Base-by-base conservation (phyloP, 2,329 filamentous ascomycete genomes). In the Botrytis byssoidea region DNA sequence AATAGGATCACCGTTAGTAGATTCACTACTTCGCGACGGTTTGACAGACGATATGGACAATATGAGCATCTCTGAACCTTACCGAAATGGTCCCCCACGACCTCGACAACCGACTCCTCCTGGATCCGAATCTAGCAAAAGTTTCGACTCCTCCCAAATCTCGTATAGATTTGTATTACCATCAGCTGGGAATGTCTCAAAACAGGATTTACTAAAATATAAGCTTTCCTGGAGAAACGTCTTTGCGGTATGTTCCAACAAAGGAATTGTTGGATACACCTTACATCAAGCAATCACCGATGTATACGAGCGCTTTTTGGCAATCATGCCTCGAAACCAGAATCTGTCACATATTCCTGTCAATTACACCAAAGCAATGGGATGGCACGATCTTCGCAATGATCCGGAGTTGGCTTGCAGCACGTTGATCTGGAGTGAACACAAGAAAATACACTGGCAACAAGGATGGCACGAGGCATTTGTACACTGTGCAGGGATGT, bases 151-250 rank as follows among this genome's bases (percentile, higher is more conserved):
- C 74, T 59, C 71, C 74, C 85, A 87, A 76, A 86, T 90, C 61
- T 87, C 85, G 3, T 90, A 90, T 74, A 86, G 91, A 78, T 87
- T 92, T 80, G 89, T 87, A 82, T 90, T 92, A 74, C 86, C 89
- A 0, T 85, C 88, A 0, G 89, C 89, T 0, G 76, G 84, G 2
- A 84, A 86, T 55, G 77, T 87, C 57, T 85, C 79, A 77, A 85
- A 81, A 78, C 81, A 81, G 29, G 87, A 86, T 60, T 86, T 85
- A 71, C 84, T 86, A 1, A 84, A 88, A 1, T 85, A 91, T 75
- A 88, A 90, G 76, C 85, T 92, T 65, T 90, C 91, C 0, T 91
- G 90, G 0, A 87, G 91, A 32, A 93, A 93, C 77, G 87, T 92
- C 63, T 89, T 93, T 77, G 91, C 90, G 0, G 82, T 92, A 48